Percentiles rank a stretch among this genome's conserved stretches.
These are phyloP conservation scores for Euphorbia peplus DNA, from an alignment of 345 rosid genomes.

Conservation along the genomic window DNA sequence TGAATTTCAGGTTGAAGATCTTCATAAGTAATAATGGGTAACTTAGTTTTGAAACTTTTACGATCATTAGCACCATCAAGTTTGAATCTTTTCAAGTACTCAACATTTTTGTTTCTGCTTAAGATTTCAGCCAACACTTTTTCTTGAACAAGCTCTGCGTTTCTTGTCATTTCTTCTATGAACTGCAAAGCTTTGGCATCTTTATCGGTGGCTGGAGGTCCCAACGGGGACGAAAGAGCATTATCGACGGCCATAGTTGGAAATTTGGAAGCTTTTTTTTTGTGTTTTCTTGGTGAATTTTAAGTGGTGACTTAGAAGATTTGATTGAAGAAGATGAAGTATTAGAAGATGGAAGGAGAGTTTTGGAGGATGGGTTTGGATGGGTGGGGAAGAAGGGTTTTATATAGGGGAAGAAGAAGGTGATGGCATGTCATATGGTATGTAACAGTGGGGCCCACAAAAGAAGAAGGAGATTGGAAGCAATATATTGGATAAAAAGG, in stretches of 20 bases:
- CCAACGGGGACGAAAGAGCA: constrained; percentile 37
- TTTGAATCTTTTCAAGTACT: constrained; percentile 50
- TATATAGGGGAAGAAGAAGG: constrained; percentile 39
- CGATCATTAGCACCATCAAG: constrained; percentile 58
- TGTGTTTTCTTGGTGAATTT: too few species aligned
- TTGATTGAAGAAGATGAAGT: too few species aligned
- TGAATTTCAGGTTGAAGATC: constrained; percentile 69
- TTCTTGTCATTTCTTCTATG: constrained; percentile 61
- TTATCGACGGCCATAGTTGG: constrained; percentile 50
- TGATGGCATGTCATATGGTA: constrained; percentile 36
- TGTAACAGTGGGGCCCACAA: constrained; percentile 19
- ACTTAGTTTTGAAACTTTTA: constrained; percentile 45
- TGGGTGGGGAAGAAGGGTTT: constrained; percentile 17
- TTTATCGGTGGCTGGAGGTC: constrained; percentile 45
- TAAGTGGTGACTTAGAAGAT: too few species aligned
- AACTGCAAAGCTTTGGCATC: constrained; percentile 60
- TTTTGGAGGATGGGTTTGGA: not conserved
- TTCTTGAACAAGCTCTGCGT: constrained; percentile 53
- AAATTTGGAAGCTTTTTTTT: not conserved
- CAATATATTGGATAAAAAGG: too few species aligned
- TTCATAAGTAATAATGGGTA: constrained; percentile 66
- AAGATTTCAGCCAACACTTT: constrained; percentile 52
- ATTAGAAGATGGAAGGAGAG: too few species aligned
- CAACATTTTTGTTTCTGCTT: constrained; percentile 51
- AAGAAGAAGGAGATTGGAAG: constrained; percentile 6